Evolutionary conservation across 148 eudicot genomes (phyloP).

Genomic region (Rhododendron ovatum): DNA sequence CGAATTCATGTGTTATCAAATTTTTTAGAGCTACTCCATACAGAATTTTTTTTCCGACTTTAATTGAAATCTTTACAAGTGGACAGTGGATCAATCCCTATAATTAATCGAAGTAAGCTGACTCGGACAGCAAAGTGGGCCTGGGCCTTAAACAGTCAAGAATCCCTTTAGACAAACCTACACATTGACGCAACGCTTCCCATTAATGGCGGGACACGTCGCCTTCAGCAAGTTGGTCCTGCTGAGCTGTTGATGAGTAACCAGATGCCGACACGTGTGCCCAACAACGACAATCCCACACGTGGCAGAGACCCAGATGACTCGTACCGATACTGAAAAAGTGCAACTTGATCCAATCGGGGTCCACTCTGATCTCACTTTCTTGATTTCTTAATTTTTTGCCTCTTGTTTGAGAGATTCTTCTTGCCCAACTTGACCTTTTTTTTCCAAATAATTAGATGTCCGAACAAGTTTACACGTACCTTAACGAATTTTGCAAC

Average conservation of each 20-base stretch:
- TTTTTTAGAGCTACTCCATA: too few species aligned
- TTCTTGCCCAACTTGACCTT: background rate
- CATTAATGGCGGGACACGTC: constrained; percentile 1
- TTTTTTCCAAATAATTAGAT: background rate
- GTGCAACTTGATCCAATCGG: constrained; percentile 11
- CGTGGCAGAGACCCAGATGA: constrained; percentile 8
- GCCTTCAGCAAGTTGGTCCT: background rate
- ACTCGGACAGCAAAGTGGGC: background rate
- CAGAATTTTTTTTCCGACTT: too few species aligned
- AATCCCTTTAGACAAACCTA: background rate
- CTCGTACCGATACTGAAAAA: background rate
- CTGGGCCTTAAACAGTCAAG: background rate
- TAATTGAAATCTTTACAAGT: too few species aligned
- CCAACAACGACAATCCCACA: background rate
- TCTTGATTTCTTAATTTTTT: background rate
- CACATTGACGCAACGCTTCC: background rate
- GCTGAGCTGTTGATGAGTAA: constrained; percentile 16
- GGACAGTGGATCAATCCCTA: too few species aligned
- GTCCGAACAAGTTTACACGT: too few species aligned
- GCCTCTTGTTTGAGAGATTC: background rate
- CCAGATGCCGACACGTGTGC: constrained; percentile 8
- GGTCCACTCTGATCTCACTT: constrained; percentile 4
- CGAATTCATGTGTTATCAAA: too few species aligned
- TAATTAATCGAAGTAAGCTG: background rate
- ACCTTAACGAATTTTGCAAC: too few species aligned